Percentiles rank a stretch among this genome's conserved stretches.
Evolutionary conservation across 345 rosid genomes (phyloP).

Genomic region (Boechera divaricarpa): DNA sequence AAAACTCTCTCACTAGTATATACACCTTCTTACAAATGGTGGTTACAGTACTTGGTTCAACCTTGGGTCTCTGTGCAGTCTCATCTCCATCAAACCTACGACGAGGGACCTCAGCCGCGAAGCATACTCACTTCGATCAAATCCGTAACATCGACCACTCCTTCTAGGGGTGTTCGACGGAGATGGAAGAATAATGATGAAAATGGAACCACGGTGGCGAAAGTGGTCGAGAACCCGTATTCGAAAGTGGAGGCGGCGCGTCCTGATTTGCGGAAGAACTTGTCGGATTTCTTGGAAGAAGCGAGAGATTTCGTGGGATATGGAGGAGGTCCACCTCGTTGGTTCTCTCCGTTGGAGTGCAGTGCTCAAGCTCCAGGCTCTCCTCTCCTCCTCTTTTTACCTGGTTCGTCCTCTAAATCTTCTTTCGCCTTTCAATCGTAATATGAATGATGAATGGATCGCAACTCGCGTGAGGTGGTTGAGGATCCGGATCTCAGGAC

Average conservation of each 20-base stretch:
- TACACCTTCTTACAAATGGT: conserved; percentile 26
- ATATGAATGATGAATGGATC: neutral
- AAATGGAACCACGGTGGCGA: neutral
- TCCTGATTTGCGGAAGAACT: conserved; percentile 42
- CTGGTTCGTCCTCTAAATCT: conserved; percentile 47
- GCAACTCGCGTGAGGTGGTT: neutral
- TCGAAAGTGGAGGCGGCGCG: conserved; percentile 31
- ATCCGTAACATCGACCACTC: neutral
- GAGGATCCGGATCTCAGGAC: neutral
- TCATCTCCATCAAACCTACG: neutral
- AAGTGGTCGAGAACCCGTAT: conserved; percentile 20
- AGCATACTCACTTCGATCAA: conserved; percentile 10
- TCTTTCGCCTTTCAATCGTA: neutral
- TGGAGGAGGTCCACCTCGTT: conserved; percentile 65
- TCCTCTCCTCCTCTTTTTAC: conserved; percentile 63
- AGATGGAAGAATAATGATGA: neutral
- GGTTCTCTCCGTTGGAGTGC: conserved; percentile 70
- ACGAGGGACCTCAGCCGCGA: neutral
- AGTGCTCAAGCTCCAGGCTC: conserved; percentile 39
- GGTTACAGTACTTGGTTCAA: conserved; percentile 9
- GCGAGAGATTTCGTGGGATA: conserved; percentile 49
- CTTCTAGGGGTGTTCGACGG: neutral
- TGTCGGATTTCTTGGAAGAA: conserved; percentile 54
- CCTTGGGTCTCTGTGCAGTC: neutral
- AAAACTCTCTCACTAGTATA: neutral